Percentiles rank a stretch among this genome's conserved stretches.
These are phyloP conservation scores for Tolypocladium guangdongense DNA, from an alignment of 2,329 filamentous ascomycete species.

Conservation along the genomic window DNA sequence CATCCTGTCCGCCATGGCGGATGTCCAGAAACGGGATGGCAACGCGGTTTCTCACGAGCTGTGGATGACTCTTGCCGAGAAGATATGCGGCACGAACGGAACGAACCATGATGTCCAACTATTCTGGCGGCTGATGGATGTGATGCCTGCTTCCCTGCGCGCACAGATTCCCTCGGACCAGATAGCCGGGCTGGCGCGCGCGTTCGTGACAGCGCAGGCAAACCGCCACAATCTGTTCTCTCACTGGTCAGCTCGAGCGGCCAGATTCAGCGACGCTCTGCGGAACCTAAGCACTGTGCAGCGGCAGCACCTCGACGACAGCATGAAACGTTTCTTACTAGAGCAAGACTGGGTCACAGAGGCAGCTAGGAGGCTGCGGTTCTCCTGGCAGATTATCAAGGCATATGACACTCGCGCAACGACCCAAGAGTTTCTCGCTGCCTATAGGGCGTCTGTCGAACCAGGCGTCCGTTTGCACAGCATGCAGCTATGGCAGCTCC, in stretches of 20 bases:
- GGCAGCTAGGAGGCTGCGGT: conserved; percentile 5
- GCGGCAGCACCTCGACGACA: conserved; percentile 3
- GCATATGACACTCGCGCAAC: conserved; percentile 7
- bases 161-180: conserved; percentile 4
- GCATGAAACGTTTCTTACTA: conserved; percentile 5
- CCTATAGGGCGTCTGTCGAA: conserved; percentile 1
- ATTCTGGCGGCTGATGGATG: conserved; percentile 7
- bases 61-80: conserved; percentile 8
- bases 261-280: conserved; percentile 9
- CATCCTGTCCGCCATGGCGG: conserved; percentile 7
- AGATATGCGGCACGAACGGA: conserved; percentile 4
- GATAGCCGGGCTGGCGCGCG: conserved; percentile 4
- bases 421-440: conserved; percentile 6
- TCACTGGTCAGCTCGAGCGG: conserved; percentile 7
- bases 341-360: conserved; percentile 4
- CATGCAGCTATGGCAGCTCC: conserved; percentile 12
- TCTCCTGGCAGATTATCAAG: conserved; percentile 12
- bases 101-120: conserved; percentile 8
- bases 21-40: conserved; percentile 2
- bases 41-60: conserved; percentile 4
- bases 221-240: conserved; percentile 6
- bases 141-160: conserved; percentile 8
- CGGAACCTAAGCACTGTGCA: conserved; percentile 3
- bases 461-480: conserved; percentile 1
- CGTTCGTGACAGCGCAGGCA: conserved; percentile 9